A percentile compares a stretch with the other conserved stretches of the same genome.
Evolutionary conservation across 495 filamentous ascomycete genomes (phyloP).

Genomic region (Pyrenula massariospora): DNA sequence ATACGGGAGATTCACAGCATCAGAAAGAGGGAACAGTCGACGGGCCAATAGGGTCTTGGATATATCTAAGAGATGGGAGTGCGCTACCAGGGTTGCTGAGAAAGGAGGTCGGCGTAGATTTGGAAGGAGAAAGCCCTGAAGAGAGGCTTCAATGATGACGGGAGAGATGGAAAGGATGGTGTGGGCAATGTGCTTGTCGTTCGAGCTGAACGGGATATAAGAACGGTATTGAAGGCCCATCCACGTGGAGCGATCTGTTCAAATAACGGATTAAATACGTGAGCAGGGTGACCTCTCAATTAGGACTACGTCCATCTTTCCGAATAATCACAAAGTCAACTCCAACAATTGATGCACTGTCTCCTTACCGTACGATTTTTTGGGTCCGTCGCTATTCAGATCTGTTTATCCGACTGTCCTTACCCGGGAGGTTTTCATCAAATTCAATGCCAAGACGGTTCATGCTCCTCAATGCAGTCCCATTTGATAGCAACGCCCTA

Average conservation of each 20-base stretch:
- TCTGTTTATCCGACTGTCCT: too few relatives aligned
- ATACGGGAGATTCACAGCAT: slow-evolving; percentile 54
- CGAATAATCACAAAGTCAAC: background rate
- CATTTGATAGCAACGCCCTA: background rate
- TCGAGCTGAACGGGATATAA: background rate
- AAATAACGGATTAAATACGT: background rate
- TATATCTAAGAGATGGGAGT: slow-evolving; percentile 71
- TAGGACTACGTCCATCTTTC: background rate
- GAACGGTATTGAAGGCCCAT: background rate
- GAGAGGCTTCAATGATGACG: background rate
- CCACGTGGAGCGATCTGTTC: background rate
- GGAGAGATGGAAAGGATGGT: background rate
- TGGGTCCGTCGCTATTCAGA: too few relatives aligned
- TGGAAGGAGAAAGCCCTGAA: background rate
- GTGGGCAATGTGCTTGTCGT: background rate
- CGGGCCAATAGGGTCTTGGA: slow-evolving; percentile 51
- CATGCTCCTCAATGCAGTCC: background rate
- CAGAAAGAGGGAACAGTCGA: slow-evolving; percentile 56
- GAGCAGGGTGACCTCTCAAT: background rate
- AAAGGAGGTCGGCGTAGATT: slow-evolving; percentile 40
- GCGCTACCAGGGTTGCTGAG: slow-evolving; percentile 60
- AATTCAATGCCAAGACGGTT: background rate
- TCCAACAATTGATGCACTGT: background rate
- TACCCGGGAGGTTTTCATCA: too few relatives aligned
- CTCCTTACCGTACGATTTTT: background rate